Conservation (phyloP, 768 basidiomycete species). For the Daedalea quercina region DNA sequence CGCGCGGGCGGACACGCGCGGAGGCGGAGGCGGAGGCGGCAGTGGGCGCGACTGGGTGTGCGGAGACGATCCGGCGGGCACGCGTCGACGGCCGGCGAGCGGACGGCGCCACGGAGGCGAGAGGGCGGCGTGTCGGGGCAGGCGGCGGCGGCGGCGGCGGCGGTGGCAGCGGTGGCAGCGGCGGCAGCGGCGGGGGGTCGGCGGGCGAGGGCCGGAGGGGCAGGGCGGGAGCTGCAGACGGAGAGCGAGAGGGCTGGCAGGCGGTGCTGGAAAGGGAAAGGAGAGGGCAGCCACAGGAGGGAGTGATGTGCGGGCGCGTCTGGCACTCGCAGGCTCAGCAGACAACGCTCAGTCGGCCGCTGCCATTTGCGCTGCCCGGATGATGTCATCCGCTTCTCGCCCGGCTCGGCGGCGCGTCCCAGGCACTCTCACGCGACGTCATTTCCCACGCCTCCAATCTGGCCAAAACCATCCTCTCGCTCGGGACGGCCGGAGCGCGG, state of each 20-base stretch:
- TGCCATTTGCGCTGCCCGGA: conserved; percentile 2
- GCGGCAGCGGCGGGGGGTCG: neutral
- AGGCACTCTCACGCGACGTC: conserved; percentile 15
- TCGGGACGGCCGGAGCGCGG: neutral
- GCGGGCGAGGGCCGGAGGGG: conserved; percentile 25
- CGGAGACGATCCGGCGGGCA: conserved; percentile 1
- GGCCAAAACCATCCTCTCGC: neutral
- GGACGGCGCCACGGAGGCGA: conserved; percentile 11
- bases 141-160: neutral
- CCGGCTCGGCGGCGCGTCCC: neutral
- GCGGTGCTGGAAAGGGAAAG: conserved; percentile 6
- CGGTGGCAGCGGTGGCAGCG: conserved; percentile 1
- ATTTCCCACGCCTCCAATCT: conserved; percentile 13
- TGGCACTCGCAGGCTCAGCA: too few species aligned
- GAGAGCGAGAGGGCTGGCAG: conserved; percentile 13
- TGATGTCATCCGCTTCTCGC: conserved; percentile 16
- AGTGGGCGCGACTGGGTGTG: conserved; percentile 1
- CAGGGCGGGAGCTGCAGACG: conserved; percentile 27
- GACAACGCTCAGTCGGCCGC: too few species aligned
- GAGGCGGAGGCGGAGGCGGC: neutral
- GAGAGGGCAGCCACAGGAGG: conserved; percentile 19
- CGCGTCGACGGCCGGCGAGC: conserved; percentile 16
- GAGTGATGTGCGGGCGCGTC: too few species aligned
- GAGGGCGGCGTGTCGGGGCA: conserved; percentile 22
- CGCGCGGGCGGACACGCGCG: neutral